Conservation (phyloP, 2,329 filamentous ascomycete genomes). For the Orbilia blumenaviensis region DNA sequence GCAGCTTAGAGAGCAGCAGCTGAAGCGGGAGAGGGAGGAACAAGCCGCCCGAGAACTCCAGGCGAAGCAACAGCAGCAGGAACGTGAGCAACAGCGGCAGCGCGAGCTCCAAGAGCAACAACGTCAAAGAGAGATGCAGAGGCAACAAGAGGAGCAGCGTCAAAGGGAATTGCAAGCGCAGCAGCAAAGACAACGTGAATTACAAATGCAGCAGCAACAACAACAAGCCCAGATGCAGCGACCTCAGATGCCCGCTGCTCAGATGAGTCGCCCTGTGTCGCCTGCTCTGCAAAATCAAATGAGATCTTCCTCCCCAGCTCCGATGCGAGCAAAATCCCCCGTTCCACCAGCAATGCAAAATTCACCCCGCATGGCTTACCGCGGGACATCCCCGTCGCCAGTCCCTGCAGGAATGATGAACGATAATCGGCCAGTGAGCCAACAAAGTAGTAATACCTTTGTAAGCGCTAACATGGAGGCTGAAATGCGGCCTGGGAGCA, state of each 20-base stretch:
- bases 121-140: constrained; percentile 43
- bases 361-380: constrained; percentile 49
- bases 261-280: constrained; percentile 48
- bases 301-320: constrained; percentile 42
- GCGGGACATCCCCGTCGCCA: constrained; percentile 39
- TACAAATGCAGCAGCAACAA: constrained; percentile 41
- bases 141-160: constrained; percentile 49
- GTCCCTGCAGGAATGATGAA: constrained; percentile 45
- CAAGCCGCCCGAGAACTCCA: constrained; percentile 29
- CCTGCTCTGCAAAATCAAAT: constrained; percentile 48
- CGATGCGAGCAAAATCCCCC: constrained; percentile 43
- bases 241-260: constrained; percentile 48
- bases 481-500: constrained; percentile 36
- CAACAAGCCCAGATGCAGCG: constrained; percentile 51
- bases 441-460: constrained; percentile 53
- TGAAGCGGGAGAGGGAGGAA: constrained; percentile 26
- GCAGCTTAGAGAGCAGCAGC: constrained; percentile 20
- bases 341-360: constrained; percentile 40
- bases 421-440: constrained; percentile 50
- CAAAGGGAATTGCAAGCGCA: constrained; percentile 44
- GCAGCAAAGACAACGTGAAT: constrained; percentile 34
- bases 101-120: constrained; percentile 47
- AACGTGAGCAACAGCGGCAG: constrained; percentile 50
- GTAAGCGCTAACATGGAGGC: constrained; percentile 46
- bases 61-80: constrained; percentile 28